Percentiles rank a stretch among this genome's conserved stretches.
These are phyloP conservation scores for Akanthomyces muscarius DNA, from an alignment of 2,329 filamentous ascomycete species.

Conservation along the genomic window DNA sequence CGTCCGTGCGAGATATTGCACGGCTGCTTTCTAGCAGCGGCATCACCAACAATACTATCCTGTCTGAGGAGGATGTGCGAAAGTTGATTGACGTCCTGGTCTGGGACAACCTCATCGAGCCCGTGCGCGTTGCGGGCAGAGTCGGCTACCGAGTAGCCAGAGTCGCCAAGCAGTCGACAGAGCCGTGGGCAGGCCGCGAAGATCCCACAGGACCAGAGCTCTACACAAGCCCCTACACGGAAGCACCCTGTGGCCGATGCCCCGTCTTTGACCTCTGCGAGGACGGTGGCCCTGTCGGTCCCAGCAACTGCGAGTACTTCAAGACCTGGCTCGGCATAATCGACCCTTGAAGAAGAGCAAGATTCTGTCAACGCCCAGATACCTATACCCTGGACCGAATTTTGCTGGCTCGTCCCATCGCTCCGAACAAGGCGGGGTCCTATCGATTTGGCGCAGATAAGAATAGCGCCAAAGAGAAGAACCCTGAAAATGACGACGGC, in stretches of 20 bases:
- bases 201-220: slow-evolving; percentile 38
- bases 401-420: background rate
- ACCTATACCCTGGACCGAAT: background rate
- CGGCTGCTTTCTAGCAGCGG: slow-evolving; percentile 64
- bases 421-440: background rate
- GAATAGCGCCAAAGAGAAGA: background rate
- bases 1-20: slow-evolving; percentile 75
- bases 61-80: slow-evolving; percentile 72
- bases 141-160: slow-evolving; percentile 52
- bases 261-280: slow-evolving; percentile 92
- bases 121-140: slow-evolving; percentile 46
- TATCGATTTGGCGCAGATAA: background rate
- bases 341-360: slow-evolving; percentile 21
- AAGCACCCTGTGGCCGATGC: slow-evolving; percentile 85
- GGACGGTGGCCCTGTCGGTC: slow-evolving; percentile 84
- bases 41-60: slow-evolving; percentile 67
- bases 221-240: slow-evolving; percentile 70
- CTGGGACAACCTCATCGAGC: slow-evolving; percentile 80
- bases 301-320: slow-evolving; percentile 89
- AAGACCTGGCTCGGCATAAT: slow-evolving; percentile 68
- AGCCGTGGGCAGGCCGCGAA: slow-evolving; percentile 39
- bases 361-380: background rate
- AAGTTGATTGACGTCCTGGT: slow-evolving; percentile 84
- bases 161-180: slow-evolving; percentile 42
- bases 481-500: background rate